phyloP scores from a whole-genome alignment of 1,284 basidiomycete species.

The Melampsora americana region DNA sequence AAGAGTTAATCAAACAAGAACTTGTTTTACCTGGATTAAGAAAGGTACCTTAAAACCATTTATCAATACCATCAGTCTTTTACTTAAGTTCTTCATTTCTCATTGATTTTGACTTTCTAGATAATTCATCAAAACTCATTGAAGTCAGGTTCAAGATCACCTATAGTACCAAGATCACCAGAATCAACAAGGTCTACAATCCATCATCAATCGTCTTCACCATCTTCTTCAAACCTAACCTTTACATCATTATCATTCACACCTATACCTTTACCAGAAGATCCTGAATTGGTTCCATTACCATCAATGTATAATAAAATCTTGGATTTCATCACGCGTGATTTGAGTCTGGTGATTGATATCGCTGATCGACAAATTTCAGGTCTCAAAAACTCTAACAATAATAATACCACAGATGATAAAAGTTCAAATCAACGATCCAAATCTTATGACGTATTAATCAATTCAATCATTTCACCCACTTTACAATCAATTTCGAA shows the following conservation, averaged over 20 bases:
- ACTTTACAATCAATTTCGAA: conserved; percentile 19
- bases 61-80: neutral
- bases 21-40: conserved; percentile 37
- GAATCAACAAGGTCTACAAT: neutral
- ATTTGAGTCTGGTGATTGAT: conserved; percentile 21
- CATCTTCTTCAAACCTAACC: neutral
- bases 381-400: conserved; percentile 2
- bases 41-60: conserved; percentile 10
- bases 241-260: conserved; percentile 9
- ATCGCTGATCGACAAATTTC: conserved; percentile 40
- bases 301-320: conserved; percentile 40
- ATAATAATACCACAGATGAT: neutral
- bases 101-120: neutral
- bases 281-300: conserved; percentile 25
- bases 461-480: conserved; percentile 40
- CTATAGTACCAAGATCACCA: conserved; percentile 34
- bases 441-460: conserved; percentile 24
- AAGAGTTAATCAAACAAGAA: conserved; percentile 40
- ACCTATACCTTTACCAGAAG: conserved; percentile 19
- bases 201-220: neutral
- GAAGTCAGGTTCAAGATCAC: conserved; percentile 21
- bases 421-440: neutral
- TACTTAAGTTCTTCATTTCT: neutral
- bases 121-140: conserved; percentile 35
- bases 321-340: conserved; percentile 40